Percentiles rank a stretch among this genome's conserved stretches.
phyloP scores from a whole-genome alignment of 1,284 basidiomycete species.

The Irpex sp. region DNA sequence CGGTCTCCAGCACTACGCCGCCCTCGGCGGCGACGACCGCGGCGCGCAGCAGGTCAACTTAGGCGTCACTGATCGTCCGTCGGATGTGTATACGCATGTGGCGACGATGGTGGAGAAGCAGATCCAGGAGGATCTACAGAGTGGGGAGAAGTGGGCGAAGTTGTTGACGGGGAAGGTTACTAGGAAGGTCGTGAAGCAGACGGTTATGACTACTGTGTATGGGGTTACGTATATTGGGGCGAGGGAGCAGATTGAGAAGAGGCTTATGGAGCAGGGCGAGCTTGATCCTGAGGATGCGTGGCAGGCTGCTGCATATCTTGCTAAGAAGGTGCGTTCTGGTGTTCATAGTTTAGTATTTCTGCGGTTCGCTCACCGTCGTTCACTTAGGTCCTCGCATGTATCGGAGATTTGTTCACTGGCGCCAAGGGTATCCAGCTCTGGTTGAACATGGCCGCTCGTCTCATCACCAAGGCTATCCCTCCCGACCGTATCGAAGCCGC shows the following conservation, averaged over 20 bases:
- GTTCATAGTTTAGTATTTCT: background rate
- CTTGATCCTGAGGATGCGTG: slow-evolving; percentile 75
- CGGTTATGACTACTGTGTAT: slow-evolving; percentile 99
- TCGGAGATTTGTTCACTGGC: slow-evolving; percentile 91
- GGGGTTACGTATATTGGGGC: slow-evolving; percentile 97
- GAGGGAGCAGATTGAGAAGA: slow-evolving; percentile 91
- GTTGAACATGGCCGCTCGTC: slow-evolving; percentile 80
- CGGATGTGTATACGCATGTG: slow-evolving; percentile 97
- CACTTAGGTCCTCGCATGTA: slow-evolving; percentile 68
- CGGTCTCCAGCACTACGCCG: slow-evolving; percentile 98
- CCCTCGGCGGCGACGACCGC: slow-evolving; percentile 87
- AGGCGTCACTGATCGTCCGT: slow-evolving; percentile 80
- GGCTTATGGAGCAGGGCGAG: slow-evolving; percentile 78
- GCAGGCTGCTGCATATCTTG: slow-evolving; percentile 79
- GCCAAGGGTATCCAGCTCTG: slow-evolving; percentile 92
- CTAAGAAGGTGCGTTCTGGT: slow-evolving; percentile 53
- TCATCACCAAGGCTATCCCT: slow-evolving; percentile 89
- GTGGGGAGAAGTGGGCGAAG: slow-evolving; percentile 54
- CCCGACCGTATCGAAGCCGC: slow-evolving; percentile 65
- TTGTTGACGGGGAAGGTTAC: slow-evolving; percentile 80
- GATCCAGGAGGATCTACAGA: slow-evolving; percentile 45
- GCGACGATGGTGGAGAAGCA: slow-evolving; percentile 74
- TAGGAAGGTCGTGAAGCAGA: slow-evolving; percentile 98
- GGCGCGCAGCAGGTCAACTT: slow-evolving; percentile 96
- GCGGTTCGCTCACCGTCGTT: slow-evolving; percentile 4